These are phyloP conservation scores for Scheffersomyces amazonensis DNA, from an alignment of 805 yeast genomes.

Conservation along the genomic window DNA sequence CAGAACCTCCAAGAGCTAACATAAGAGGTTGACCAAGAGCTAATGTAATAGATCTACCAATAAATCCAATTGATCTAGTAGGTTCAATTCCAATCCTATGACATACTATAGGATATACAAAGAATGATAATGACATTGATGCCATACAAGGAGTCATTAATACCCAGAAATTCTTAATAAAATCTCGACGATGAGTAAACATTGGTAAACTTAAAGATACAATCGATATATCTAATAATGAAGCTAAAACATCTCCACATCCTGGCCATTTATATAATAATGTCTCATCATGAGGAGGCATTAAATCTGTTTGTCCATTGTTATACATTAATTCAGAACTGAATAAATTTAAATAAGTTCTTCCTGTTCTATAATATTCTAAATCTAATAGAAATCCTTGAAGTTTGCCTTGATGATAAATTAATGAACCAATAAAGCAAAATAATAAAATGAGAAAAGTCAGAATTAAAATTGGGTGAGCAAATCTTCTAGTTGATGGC, in stretches of 20 bases:
- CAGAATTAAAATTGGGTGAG: conserved; percentile 72
- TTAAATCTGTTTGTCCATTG: conserved; percentile 18
- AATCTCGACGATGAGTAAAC: conserved; percentile 68
- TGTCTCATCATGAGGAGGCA: conserved; percentile 17
- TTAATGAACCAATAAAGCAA: conserved; percentile 58
- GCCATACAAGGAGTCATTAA: conserved; percentile 58
- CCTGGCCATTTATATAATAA: conserved; percentile 60
- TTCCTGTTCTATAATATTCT: conserved; percentile 62
- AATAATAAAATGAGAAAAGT: conserved; percentile 63
- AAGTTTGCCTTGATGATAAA: conserved; percentile 36
- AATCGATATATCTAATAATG: conserved; percentile 74
- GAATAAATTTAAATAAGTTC: conserved; percentile 60
- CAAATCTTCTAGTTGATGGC: conserved; percentile 47
- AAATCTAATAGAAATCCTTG: conserved; percentile 53
- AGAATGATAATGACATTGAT: conserved; percentile 56
- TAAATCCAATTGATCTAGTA: conserved; percentile 64
- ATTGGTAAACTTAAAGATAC: conserved; percentile 75
- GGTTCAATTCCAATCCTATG: conserved; percentile 62
- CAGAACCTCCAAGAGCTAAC: conserved; percentile 62
- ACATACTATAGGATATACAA: conserved; percentile 69
- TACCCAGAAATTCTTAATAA: conserved; percentile 54
- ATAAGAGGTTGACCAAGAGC: conserved; percentile 79
- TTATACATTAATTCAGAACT: conserved; percentile 30
- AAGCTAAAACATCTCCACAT: conserved; percentile 71
- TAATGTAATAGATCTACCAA: conserved; percentile 75